Conservation (phyloP, 352 stramenopile species). For the Globisporangium nunn region DNA sequence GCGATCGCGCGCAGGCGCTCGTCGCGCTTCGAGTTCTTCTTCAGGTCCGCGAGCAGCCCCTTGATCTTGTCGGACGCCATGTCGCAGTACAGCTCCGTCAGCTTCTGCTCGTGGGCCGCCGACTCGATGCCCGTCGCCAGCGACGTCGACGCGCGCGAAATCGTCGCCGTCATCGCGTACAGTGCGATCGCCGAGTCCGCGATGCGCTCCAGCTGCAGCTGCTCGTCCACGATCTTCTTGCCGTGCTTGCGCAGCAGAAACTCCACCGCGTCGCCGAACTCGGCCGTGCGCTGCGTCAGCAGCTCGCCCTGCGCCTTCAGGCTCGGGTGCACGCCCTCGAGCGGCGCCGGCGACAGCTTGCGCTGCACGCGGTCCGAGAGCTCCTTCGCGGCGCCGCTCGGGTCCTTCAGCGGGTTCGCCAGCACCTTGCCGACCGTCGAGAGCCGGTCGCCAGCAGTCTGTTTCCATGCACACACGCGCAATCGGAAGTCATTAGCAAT, state of each 20-base stretch:
- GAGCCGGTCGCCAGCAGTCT: constrained; percentile 78
- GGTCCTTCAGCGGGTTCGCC: constrained; percentile 79
- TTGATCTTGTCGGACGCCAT: constrained; percentile 63
- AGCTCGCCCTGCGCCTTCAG: constrained; percentile 45
- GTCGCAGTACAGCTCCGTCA: constrained; percentile 79
- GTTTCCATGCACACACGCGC: neutral
- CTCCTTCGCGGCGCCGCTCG: constrained; percentile 58
- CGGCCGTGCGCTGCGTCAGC: constrained; percentile 58
- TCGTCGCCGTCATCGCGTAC: constrained; percentile 84
- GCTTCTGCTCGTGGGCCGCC: constrained; percentile 66
- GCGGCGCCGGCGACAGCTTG: constrained; percentile 62
- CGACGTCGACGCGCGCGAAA: constrained; percentile 70
- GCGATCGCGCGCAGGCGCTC: constrained; percentile 68
- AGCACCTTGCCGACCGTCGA: constrained; percentile 70
- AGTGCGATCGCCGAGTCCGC: constrained; percentile 78
- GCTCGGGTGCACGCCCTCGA: constrained; percentile 69
- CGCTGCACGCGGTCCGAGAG: constrained; percentile 72
- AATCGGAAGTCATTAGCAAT: constrained; percentile 3
- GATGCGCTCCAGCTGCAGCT: constrained; percentile 84
- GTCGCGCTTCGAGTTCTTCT: constrained; percentile 54
- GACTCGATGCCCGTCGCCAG: constrained; percentile 42
- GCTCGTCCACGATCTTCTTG: constrained; percentile 85
- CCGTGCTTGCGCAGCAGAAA: constrained; percentile 77
- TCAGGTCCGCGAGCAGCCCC: constrained; percentile 50
- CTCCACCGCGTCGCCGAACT: constrained; percentile 76